Percentiles rank a stretch among this genome's conserved stretches.
Evolutionary conservation across 371 early-diverging fungal species (phyloP).

Genomic region (Mucor irregularis): DNA sequence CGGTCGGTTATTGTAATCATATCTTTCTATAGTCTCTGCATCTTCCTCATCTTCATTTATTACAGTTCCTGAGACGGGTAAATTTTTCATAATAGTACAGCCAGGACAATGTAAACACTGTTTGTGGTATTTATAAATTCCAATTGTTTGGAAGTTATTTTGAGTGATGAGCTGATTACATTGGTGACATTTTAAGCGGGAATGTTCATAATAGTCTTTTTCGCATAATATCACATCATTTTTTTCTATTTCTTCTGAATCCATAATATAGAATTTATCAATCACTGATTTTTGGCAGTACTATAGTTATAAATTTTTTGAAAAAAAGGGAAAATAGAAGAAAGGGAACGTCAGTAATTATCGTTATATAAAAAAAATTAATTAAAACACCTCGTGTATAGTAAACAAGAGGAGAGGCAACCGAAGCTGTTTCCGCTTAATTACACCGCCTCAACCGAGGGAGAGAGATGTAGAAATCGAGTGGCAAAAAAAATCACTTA

Average conservation of each 20-base stretch:
- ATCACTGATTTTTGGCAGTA: slow-evolving; percentile 57
- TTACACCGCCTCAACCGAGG: neutral
- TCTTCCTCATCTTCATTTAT: neutral
- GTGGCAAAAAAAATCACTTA: slow-evolving; percentile 11
- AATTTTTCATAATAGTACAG: slow-evolving; percentile 29
- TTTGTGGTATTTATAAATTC: slow-evolving; percentile 50
- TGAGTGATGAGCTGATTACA: slow-evolving; percentile 53
- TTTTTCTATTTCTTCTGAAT: slow-evolving; percentile 25
- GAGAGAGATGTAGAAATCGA: neutral
- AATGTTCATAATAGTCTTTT: slow-evolving; percentile 60
- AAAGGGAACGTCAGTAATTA: neutral
- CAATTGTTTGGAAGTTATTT: slow-evolving; percentile 44
- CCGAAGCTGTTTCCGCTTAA: slow-evolving; percentile 2
- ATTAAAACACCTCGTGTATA: neutral
- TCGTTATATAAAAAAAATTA: neutral
- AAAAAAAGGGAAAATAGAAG: neutral
- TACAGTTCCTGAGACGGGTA: neutral
- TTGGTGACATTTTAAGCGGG: slow-evolving; percentile 58
- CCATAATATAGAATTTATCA: slow-evolving; percentile 59
- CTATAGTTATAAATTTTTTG: too few species aligned
- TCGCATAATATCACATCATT: too few species aligned
- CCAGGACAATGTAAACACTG: slow-evolving; percentile 64
- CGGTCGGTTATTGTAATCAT: slow-evolving; percentile 84
- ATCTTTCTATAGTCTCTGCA: slow-evolving; percentile 49
- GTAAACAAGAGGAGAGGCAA: too few species aligned